Evolutionary conservation across 768 basidiomycete genomes (phyloP), one percentile per base, ranked within the genome.

Genomic region (Psilocybe azurescens): DNA sequence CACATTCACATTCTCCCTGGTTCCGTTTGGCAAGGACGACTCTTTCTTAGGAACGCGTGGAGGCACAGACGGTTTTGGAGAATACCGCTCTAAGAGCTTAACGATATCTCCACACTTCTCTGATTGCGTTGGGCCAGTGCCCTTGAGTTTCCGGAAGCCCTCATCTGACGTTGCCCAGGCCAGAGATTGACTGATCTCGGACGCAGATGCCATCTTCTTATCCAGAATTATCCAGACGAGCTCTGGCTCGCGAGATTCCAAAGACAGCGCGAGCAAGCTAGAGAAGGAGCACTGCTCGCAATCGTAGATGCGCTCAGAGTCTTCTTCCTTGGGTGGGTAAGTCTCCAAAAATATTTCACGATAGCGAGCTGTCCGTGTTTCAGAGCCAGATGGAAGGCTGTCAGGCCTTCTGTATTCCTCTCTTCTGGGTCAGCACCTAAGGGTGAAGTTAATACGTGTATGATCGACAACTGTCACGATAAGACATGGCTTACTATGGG

Each of bases 381-480:
- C 8, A 93, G 70, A 9, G 89, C 89, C 55, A 86, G 65, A 72
- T 93, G 90, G 75, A 91, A 87, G 2, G 88, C 82, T 3, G 90
- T 89, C 53, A 82, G 76, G 24, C 83, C 83, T 53, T 77, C 65
- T 0, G 79, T 81, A 72, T 92, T 81, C 56, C 84, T 82, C 70
- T 93, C 91, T 62, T 91, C 90, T 18, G 84, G 79, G 64, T 91
- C 89, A 53, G 89, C 90, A 75, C 86, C 91, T 93, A 68, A 32
- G 62, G 52, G 53, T 63, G 48, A 56, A 65, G 49, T 66, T 60
- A 62, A 41, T 62, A 60, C 48, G 63, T 67, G 56, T 64, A 60
- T 62, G 54, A 51, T 16, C 29, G 29, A 14, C 58, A 59, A 66
- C 33, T 65, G 65, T 67, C 53, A 62, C 70, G 72, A 69, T 71